These are phyloP conservation scores for Dimocarpus longan DNA, from an alignment of 345 rosid species.

Conservation along the genomic window DNA sequence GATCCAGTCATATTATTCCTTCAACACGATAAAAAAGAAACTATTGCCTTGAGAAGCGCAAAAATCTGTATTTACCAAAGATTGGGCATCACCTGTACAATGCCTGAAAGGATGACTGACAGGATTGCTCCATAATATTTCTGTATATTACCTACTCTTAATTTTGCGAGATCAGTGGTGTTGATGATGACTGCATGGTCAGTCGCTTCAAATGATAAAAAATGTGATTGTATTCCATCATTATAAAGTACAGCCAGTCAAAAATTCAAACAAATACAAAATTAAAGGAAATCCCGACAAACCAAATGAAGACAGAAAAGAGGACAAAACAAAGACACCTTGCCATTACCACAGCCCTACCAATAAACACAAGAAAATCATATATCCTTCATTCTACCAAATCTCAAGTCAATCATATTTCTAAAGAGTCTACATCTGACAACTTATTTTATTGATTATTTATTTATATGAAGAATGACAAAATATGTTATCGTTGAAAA, in stretches of 20 bases:
- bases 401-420: neutral
- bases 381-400: neutral
- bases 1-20: neutral
- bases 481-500: neutral
- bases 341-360: too few relatives aligned
- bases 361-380: too few relatives aligned
- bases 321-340: too few relatives aligned
- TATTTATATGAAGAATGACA: too few relatives aligned
- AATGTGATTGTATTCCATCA: neutral
- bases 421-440: neutral
- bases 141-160: neutral
- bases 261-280: neutral
- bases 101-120: neutral
- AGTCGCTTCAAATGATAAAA: neutral
- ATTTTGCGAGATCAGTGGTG: neutral
- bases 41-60: neutral
- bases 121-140: neutral
- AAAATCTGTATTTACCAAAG: neutral
- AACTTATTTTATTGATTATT: neutral
- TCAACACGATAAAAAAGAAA: neutral
- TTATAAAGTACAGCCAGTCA: neutral
- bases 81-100: neutral
- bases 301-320: neutral
- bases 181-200: neutral
- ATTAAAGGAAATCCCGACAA: neutral